These are phyloP conservation scores for Pyrenophora tritici-repentis DNA, from an alignment of 2,329 filamentous ascomycete genomes.

Conservation along the genomic window DNA sequence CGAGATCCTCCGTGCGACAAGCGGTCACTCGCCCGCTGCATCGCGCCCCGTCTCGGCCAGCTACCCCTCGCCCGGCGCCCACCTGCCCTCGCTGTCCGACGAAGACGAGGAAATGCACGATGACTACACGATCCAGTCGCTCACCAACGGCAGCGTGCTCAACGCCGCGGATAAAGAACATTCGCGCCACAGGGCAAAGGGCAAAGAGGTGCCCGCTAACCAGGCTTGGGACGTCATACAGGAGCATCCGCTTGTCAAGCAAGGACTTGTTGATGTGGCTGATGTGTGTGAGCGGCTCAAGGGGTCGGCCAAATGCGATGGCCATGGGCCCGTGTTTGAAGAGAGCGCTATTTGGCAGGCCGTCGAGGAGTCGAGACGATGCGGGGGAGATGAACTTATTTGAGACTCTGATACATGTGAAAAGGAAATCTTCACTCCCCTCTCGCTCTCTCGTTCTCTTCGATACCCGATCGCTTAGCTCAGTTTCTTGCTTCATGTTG, in stretches of 20 bases:
- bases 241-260: constrained; percentile 74
- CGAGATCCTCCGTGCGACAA: constrained; percentile 85
- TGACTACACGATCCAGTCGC: constrained; percentile 36
- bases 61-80: constrained; percentile 48
- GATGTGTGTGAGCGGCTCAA: constrained; percentile 81
- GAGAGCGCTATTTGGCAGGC: constrained; percentile 74
- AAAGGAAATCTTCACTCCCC: background rate
- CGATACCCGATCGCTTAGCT: constrained; percentile 10
- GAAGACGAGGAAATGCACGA: constrained; percentile 22
- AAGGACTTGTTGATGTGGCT: constrained; percentile 78
- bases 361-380: constrained; percentile 77
- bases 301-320: constrained; percentile 77
- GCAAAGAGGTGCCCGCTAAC: constrained; percentile 38
- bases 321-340: constrained; percentile 82
- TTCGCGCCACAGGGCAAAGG: constrained; percentile 24
- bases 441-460: background rate
- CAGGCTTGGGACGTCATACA: constrained; percentile 90
- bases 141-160: constrained; percentile 38
- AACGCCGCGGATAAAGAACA: constrained; percentile 39
- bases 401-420: constrained; percentile 34
- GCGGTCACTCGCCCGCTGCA: constrained; percentile 52
- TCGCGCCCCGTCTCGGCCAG: constrained; percentile 46
- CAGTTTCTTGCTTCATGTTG: background rate
- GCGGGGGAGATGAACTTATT: constrained; percentile 77
- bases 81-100: constrained; percentile 22